Conservation (phyloP, 2,329 filamentous ascomycete genomes). For the Xylaria sp. region DNA sequence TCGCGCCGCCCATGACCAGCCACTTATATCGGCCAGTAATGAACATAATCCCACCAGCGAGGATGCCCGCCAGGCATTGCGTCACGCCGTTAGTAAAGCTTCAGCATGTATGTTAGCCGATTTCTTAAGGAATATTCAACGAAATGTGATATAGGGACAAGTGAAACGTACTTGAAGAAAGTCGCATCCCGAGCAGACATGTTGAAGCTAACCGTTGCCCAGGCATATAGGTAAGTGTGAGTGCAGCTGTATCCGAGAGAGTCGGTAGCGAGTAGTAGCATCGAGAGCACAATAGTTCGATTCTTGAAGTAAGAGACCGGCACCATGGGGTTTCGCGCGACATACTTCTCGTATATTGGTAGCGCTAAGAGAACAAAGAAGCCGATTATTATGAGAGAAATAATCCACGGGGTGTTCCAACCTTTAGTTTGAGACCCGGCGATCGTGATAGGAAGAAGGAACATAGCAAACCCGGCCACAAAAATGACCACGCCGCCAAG, state of each 20-base stretch:
- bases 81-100: slow-evolving; percentile 2
- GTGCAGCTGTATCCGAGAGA: background rate
- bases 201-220: background rate
- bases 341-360: background rate
- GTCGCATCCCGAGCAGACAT: background rate
- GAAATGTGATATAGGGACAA: background rate
- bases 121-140: background rate
- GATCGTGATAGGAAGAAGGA: slow-evolving; percentile 2
- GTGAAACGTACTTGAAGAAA: background rate
- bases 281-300: background rate
- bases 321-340: background rate
- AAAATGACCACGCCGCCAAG: background rate
- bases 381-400: background rate
- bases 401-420: background rate
- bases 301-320: background rate
- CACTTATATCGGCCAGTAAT: background rate
- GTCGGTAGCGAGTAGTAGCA: background rate
- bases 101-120: background rate
- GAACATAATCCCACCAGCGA: background rate
- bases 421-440: background rate
- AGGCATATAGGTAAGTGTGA: background rate
- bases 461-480: background rate
- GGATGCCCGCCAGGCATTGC: background rate
- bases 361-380: background rate
- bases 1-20: background rate